Percentiles rank a stretch among this genome's conserved stretches.
Conservation (phyloP, 1,139 yeast species). For the Yamadazyma spencermartinsiae region DNA sequence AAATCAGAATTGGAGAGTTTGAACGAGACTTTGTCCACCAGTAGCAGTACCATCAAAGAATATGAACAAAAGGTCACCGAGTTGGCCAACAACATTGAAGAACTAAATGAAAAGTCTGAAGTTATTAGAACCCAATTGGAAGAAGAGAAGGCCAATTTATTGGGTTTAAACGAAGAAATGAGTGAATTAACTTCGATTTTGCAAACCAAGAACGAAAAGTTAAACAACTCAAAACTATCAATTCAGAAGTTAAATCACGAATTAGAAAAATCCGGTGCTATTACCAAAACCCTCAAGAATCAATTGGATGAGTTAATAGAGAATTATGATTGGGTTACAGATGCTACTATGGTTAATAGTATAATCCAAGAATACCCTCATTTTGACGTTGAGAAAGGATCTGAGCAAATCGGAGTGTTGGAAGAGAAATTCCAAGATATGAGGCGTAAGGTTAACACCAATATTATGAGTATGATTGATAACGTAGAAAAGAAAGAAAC, state of each 20-base stretch:
- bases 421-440: slow-evolving; percentile 68
- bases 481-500: slow-evolving; percentile 88
- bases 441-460: slow-evolving; percentile 81
- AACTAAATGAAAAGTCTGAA: slow-evolving; percentile 29
- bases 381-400: slow-evolving; percentile 62
- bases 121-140: slow-evolving; percentile 49
- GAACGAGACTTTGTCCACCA: slow-evolving; percentile 40
- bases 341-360: slow-evolving; percentile 53
- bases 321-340: slow-evolving; percentile 74
- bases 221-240: slow-evolving; percentile 53
- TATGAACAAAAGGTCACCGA: slow-evolving; percentile 31
- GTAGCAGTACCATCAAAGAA: slow-evolving; percentile 33
- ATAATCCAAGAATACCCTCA: slow-evolving; percentile 60
- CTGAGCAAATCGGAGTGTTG: slow-evolving; percentile 56
- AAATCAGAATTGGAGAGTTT: slow-evolving; percentile 53
- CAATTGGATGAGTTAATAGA: slow-evolving; percentile 51
- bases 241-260: slow-evolving; percentile 65
- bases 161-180: slow-evolving; percentile 79
- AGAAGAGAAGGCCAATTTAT: slow-evolving; percentile 59
- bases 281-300: slow-evolving; percentile 39
- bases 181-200: slow-evolving; percentile 58
- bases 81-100: slow-evolving; percentile 18
- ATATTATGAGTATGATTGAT: slow-evolving; percentile 93
- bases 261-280: slow-evolving; percentile 54
- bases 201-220: slow-evolving; percentile 49